A percentile compares a stretch with the other conserved stretches of the same genome.
Evolutionary conservation across 2,329 filamentous ascomycete genomes (phyloP).

Genomic region (Ascochyta fabae): DNA sequence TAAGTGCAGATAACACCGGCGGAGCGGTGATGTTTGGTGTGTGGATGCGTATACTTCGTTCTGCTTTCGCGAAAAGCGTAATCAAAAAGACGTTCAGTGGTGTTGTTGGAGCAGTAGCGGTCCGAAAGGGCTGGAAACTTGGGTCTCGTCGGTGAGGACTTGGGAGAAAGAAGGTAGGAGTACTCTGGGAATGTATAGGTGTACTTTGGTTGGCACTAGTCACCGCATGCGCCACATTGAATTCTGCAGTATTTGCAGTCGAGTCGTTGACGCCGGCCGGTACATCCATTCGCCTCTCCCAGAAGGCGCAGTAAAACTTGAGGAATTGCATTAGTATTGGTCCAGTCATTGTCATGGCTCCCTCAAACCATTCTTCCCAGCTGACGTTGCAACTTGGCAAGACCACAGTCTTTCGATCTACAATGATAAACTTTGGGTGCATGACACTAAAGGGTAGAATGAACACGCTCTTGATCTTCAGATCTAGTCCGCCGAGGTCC

Average conservation of each 20-base stretch:
- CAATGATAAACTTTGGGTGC: constrained; percentile 82
- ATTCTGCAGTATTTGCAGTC: too few relatives aligned
- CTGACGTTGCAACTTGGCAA: constrained; percentile 84
- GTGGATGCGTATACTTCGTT: constrained; percentile 68
- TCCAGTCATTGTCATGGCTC: constrained; percentile 71
- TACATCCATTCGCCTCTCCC: constrained; percentile 55
- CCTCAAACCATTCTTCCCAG: constrained; percentile 89
- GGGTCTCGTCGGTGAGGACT: constrained; percentile 76
- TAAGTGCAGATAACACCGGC: constrained; percentile 67
- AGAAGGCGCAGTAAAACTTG: constrained; percentile 72
- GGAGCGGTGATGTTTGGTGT: constrained; percentile 79
- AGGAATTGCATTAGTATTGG: constrained; percentile 67
- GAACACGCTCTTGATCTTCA: constrained; percentile 79
- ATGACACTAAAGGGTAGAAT: constrained; percentile 83
- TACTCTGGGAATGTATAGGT: constrained; percentile 9
- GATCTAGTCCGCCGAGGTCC: constrained; percentile 65
- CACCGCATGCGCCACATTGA: not conserved
- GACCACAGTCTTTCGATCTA: constrained; percentile 71
- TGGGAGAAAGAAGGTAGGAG: constrained; percentile 71
- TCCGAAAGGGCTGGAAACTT: constrained; percentile 58
- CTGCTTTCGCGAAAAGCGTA: constrained; percentile 65
- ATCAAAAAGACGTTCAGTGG: constrained; percentile 72
- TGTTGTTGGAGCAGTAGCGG: constrained; percentile 63
- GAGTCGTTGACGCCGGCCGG: not conserved
- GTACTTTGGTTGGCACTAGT: not conserved